These are phyloP conservation scores for Penicillium sp. DNA, from an alignment of 2,329 filamentous ascomycete genomes.

Conservation along the genomic window DNA sequence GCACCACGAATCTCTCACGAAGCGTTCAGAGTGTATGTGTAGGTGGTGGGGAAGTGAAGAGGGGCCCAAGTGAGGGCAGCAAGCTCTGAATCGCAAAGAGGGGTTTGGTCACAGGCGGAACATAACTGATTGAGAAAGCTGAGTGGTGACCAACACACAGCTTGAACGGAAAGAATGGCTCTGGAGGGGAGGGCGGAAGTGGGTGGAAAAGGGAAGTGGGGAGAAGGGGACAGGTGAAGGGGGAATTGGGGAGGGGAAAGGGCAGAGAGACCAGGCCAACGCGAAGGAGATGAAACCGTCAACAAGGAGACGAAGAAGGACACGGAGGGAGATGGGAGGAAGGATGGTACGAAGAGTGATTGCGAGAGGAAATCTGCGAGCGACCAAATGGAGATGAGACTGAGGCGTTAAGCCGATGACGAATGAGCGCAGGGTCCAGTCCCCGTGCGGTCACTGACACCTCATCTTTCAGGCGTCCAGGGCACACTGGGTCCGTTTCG, in stretches of 20 bases:
- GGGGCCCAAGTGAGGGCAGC: background rate
- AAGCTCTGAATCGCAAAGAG: background rate
- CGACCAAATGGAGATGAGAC: background rate
- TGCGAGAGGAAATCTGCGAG: background rate
- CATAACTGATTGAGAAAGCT: background rate
- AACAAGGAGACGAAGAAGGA: background rate
- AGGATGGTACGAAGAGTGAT: background rate
- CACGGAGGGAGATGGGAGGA: background rate
- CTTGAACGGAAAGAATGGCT: background rate
- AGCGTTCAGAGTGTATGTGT: background rate
- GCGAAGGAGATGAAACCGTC: background rate
- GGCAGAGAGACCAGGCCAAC: too few relatives aligned
- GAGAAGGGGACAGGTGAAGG: background rate
- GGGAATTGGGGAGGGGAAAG: background rate
- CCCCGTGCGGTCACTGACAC: constrained; percentile 2
- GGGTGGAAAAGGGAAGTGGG: background rate
- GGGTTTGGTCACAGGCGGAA: background rate
- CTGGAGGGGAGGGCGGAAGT: too few relatives aligned
- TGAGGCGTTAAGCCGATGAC: constrained; percentile 1
- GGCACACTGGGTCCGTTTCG: background rate
- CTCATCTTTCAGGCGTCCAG: background rate
- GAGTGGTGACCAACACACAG: background rate
- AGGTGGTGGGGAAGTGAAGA: too few relatives aligned
- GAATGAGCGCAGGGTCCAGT: constrained; percentile 2
- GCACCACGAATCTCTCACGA: background rate